These are phyloP conservation scores for Suhomyces kunorum DNA, from an alignment of 1,139 yeast genomes.

Conservation along the genomic window DNA sequence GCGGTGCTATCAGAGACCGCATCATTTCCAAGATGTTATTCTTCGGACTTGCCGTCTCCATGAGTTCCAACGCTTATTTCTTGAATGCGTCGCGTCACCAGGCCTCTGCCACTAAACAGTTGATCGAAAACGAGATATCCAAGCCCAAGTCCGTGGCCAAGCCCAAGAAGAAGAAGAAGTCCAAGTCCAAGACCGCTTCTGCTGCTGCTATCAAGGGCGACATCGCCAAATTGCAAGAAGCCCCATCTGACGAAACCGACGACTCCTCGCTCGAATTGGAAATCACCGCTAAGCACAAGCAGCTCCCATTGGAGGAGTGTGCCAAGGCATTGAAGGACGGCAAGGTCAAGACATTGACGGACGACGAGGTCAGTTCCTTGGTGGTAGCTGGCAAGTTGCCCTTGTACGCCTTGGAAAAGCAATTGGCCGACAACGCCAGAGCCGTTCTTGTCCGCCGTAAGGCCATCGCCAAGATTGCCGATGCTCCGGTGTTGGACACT, in stretches of 20 bases:
- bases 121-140: slow-evolving; percentile 43
- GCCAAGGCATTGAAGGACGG: slow-evolving; percentile 69
- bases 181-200: slow-evolving; percentile 20
- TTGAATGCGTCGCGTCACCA: slow-evolving; percentile 74
- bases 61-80: slow-evolving; percentile 80
- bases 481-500: slow-evolving; percentile 76
- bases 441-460: slow-evolving; percentile 93
- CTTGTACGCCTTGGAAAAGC: slow-evolving; percentile 90
- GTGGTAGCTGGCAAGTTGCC: slow-evolving; percentile 82
- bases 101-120: slow-evolving; percentile 41
- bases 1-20: slow-evolving; percentile 78
- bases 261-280: slow-evolving; percentile 28
- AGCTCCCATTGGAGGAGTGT: slow-evolving; percentile 61
- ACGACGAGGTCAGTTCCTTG: slow-evolving; percentile 73
- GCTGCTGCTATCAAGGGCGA: slow-evolving; percentile 5
- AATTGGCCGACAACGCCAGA: slow-evolving; percentile 79
- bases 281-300: slow-evolving; percentile 25
- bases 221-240: background rate
- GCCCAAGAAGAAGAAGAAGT: slow-evolving; percentile 19
- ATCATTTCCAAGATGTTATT: slow-evolving; percentile 77
- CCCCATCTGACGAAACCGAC: slow-evolving; percentile 10
- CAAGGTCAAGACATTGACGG: slow-evolving; percentile 59
- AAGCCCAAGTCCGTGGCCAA: slow-evolving; percentile 25
- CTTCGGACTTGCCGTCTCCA: slow-evolving; percentile 71
- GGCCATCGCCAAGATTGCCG: slow-evolving; percentile 80